A percentile compares a stretch with the other conserved stretches of the same genome.
phyloP scores from a whole-genome alignment of 176 grass and related monocot genomes.

The Triticum dicoccoides region DNA sequence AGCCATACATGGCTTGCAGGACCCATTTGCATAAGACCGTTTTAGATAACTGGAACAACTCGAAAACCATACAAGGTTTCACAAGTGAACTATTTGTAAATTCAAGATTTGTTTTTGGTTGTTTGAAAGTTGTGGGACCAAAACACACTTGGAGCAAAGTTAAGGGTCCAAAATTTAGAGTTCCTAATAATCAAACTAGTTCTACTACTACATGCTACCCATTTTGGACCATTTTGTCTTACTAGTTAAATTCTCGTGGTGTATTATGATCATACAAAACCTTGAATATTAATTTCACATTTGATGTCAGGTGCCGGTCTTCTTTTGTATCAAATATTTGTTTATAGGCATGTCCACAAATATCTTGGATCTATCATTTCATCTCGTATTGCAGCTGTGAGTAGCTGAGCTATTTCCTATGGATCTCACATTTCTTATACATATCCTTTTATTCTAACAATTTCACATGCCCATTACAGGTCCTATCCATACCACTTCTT shows the following conservation, averaged over 20 bases:
- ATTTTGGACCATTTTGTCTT: neutral
- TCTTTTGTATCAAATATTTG: slow-evolving; percentile 66
- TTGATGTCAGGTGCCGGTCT: slow-evolving; percentile 50
- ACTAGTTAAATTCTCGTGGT: too few relatives aligned
- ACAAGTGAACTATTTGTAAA: too few relatives aligned
- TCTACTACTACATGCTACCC: neutral
- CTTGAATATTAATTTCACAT: too few relatives aligned
- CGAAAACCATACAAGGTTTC: too few relatives aligned
- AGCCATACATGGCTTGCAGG: too few relatives aligned
- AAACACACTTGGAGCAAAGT: too few relatives aligned
- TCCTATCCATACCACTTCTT: slow-evolving; percentile 60
- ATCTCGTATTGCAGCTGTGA: slow-evolving; percentile 44
- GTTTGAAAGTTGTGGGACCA: too few relatives aligned
- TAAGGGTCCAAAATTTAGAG: too few relatives aligned
- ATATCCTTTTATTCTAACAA: neutral
- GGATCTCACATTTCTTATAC: neutral
- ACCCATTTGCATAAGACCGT: too few relatives aligned
- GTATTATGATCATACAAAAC: too few relatives aligned
- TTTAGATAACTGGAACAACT: too few relatives aligned
- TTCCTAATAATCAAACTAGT: neutral
- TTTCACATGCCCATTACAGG: slow-evolving; percentile 4
- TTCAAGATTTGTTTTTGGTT: too few relatives aligned
- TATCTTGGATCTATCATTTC: slow-evolving; percentile 45
- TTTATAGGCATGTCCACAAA: slow-evolving; percentile 46
- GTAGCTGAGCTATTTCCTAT: neutral